Evolutionary conservation across 768 basidiomycete species (phyloP), one percentile per base, ranked within the genome.

Genomic region (Punctularia strigosozonata): DNA sequence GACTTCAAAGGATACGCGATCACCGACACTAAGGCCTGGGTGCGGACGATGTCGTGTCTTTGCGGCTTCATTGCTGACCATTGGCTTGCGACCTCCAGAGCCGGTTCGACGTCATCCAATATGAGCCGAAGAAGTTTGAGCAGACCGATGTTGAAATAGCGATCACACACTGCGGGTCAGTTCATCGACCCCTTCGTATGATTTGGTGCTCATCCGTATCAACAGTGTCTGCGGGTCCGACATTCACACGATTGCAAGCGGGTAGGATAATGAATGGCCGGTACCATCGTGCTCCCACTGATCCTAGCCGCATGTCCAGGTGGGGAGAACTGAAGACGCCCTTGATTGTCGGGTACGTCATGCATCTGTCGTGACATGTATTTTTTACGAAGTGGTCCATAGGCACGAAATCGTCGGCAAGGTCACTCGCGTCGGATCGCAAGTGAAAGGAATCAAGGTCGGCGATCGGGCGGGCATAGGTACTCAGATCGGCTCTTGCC

Each of bases 351-450:
- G 55, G 53, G 26, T 28, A 18, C 24, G 25, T 24, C 26, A 28
- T 28, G 10, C 26, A 15, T 28, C 26, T 28, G 10, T 28, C 10
- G 10, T 8, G 15, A 15, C 26, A 15, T 15, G n/a, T 12, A 13
- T 28, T 14, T 28, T 15, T 23, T 2, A 15, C 4, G 26, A 13
- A 19, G 21, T 31, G 32, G 14, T 46, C 20, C 37, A 25, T 28
- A 67, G 69, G 10, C 73, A 77, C 47, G 74, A 76, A 53, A 73
- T 78, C 39, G 63, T 71, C 33, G 77, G 76, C 4, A 55, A 55
- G 6, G 73, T 69, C 25, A 63, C 62, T 18, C 58, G 62, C 8
- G 71, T 81, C 41, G 76, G 79, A 2, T 52, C 65, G 5, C 63
- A 72, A 30, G 75, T 77, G 32, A 62, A 49, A 4, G 64, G 64